Base-by-base conservation (phyloP, 2,329 filamentous ascomycete species). In the Karstenula rhodostoma region DNA sequence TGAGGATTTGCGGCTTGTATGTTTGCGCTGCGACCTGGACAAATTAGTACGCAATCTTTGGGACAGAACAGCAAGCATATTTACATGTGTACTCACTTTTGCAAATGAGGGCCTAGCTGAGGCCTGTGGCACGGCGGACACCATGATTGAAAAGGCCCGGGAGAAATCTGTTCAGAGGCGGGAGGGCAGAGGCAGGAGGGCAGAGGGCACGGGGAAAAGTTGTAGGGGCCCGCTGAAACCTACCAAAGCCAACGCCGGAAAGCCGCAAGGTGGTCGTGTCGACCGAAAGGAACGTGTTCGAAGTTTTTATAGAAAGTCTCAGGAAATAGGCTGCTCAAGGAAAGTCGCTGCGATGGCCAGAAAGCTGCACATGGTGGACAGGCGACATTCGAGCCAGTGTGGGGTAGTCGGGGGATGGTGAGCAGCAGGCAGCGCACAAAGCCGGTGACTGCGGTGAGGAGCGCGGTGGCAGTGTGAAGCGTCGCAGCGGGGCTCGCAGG, bases 101-200 rank as follows among this genome's bases (percentile, higher is more conserved):
- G 90, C 90, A 83, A 93, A 93, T 46, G 90, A 92, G 69, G 89
- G 85, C 78, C 87, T 88, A 56, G 65, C 62, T 80, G 67, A 66
- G 29, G 67, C 57, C 52, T 72, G 67, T 42, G 74, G 66, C 47
- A 72, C 65, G 53, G 73, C 64, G 58, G 75, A 76, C 19, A 75
- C 70, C 75, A 79, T 78, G 43, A 22, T 70, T 35, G 48, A 22
- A 46, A 35, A 27, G 47, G 51, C 43, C 9, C 51, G 22, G 58
- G 17, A 42, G 43, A n/a, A 15, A 7, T 25, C 15, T 61, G 66
- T 51, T 49, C 4, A 52, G 56, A 37, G 23, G 54, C 43, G 44
- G 23, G 33, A 33, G 52, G 40, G 22, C 42, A 35, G 25, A 47
- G 40, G 23, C 43, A 37, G 23, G 33, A 33, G 52, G 40, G 22